Percentiles rank a stretch among this genome's conserved stretches.
phyloP scores from a whole-genome alignment of 306 rosid species.

The Lablab purpureus region DNA sequence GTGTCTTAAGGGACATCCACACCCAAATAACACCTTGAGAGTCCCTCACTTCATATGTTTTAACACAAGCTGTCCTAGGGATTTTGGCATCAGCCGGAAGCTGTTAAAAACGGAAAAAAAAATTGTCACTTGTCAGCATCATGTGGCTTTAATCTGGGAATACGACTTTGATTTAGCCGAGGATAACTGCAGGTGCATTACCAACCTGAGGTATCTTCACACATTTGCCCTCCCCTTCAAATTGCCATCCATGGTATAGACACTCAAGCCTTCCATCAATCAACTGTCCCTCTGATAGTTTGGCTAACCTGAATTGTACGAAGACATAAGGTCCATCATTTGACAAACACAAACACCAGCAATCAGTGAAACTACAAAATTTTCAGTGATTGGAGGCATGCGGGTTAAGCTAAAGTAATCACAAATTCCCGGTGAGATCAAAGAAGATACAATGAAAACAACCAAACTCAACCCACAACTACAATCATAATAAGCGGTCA shows the following conservation, averaged over 20 bases:
- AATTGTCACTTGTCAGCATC: slow-evolving; percentile 1
- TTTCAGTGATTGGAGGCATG: not conserved
- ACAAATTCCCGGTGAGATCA: not conserved
- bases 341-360: not conserved
- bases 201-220: slow-evolving; percentile 97
- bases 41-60: slow-evolving; percentile 79
- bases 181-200: not conserved
- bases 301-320: slow-evolving; percentile 74
- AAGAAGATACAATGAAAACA: not conserved
- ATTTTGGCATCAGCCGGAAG: slow-evolving; percentile 95
- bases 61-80: slow-evolving; percentile 83
- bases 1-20: slow-evolving; percentile 87
- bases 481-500: slow-evolving; percentile 5
- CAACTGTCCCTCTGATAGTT: slow-evolving; percentile 94
- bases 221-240: slow-evolving; percentile 91
- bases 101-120: slow-evolving; percentile 49
- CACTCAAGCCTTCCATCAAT: slow-evolving; percentile 93
- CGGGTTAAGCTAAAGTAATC: no score
- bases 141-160: not conserved
- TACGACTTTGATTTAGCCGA: not conserved
- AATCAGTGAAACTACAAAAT: not conserved
- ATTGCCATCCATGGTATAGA: slow-evolving; percentile 98
- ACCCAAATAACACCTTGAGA: slow-evolving; percentile 98
- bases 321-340: slow-evolving; percentile 40
- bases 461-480: not conserved